A percentile compares a stretch with the other conserved stretches of the same genome.
Evolutionary conservation across 768 basidiomycete genomes (phyloP).

Genomic region (Termitomyces sp.): DNA sequence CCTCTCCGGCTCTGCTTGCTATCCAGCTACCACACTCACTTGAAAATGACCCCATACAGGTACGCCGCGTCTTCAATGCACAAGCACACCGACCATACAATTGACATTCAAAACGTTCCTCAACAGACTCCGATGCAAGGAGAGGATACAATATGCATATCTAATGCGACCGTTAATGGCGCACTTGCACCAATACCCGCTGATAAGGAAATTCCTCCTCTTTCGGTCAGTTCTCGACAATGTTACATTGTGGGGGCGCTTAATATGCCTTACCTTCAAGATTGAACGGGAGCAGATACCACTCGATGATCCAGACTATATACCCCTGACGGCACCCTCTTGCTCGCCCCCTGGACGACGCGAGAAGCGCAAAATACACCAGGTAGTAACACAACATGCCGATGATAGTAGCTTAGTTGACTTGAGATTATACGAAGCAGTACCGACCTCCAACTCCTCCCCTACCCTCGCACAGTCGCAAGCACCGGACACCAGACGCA

Average conservation of each 20-base stretch:
- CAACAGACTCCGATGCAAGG: conserved; percentile 10
- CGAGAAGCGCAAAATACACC: conserved; percentile 17
- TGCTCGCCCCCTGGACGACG: conserved; percentile 6
- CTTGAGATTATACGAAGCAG: conserved; percentile 23
- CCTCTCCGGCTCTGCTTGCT: conserved; percentile 26
- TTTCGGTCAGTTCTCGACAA: not conserved
- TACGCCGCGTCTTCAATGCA: not conserved
- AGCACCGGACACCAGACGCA: conserved; percentile 18
- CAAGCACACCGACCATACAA: conserved; percentile 11
- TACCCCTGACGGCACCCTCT: conserved; percentile 1
- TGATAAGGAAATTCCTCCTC: conserved; percentile 1
- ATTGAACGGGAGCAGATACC: conserved; percentile 6
- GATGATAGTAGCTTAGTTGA: not conserved
- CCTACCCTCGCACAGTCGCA: conserved; percentile 30
- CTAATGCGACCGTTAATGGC: not conserved
- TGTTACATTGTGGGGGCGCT: not conserved
- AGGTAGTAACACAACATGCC: conserved; percentile 10
- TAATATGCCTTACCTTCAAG: not conserved
- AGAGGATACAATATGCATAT: conserved; percentile 1
- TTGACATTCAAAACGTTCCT: conserved; percentile 29
- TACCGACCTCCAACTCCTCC: conserved; percentile 61
- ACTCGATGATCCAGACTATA: not conserved
- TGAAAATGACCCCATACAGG: not conserved
- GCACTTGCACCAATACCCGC: not conserved
- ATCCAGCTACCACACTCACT: conserved; percentile 7